Evolutionary conservation across 805 yeast species (phyloP).

Genomic region (Saturnispora besseyi): DNA sequence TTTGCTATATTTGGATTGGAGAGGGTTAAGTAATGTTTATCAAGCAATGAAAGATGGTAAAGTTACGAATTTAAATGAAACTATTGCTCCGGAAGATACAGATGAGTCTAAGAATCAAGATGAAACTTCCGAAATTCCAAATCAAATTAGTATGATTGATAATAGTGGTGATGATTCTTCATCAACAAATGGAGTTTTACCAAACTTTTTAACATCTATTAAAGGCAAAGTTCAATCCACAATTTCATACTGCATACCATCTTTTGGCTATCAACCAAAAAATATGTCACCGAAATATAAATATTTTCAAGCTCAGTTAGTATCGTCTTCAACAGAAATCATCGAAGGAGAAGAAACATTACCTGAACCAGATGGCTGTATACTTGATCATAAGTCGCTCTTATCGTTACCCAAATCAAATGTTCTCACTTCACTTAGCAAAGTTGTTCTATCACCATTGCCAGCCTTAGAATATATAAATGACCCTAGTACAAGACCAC

Average conservation of each 20-base stretch:
- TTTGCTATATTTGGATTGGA: conserved; percentile 76
- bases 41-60: conserved; percentile 17
- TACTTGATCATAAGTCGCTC: conserved; percentile 4
- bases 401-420: conserved; percentile 57
- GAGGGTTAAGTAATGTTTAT: conserved; percentile 49
- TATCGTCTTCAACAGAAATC: neutral
- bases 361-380: conserved; percentile 10
- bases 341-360: conserved; percentile 12
- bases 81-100: neutral
- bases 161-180: neutral
- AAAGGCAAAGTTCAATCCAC: conserved; percentile 33
- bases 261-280: conserved; percentile 12
- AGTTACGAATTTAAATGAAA: conserved; percentile 8
- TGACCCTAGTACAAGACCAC: conserved; percentile 52
- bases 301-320: conserved; percentile 23
- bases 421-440: conserved; percentile 68
- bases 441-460: conserved; percentile 68
- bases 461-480: conserved; percentile 61
- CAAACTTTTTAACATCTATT: conserved; percentile 12
- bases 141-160: conserved; percentile 13
- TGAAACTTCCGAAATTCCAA: conserved; percentile 26
- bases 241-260: conserved; percentile 34
- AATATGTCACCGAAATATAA: conserved; percentile 19
- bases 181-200: neutral
- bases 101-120: neutral